phyloP scores from a whole-genome alignment of 352 stramenopile genomes.

The Pythium chondricola region DNA sequence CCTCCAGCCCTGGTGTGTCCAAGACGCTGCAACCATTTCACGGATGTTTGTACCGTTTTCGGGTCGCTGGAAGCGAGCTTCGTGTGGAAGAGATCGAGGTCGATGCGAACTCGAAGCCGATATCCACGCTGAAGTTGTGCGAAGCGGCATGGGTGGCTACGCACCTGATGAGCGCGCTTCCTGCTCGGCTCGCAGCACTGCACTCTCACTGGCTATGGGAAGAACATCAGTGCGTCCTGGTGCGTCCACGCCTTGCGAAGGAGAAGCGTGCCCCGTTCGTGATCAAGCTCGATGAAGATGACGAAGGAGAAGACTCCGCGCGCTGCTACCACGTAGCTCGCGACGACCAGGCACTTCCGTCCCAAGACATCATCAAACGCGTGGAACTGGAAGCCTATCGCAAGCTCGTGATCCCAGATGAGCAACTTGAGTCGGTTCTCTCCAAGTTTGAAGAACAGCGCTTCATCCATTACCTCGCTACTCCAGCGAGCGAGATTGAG shows the following conservation, averaged over 20 bases:
- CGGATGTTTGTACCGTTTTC: too few species aligned
- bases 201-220: constrained; percentile 55
- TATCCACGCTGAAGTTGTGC: constrained; percentile 41
- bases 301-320: constrained; percentile 6
- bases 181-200: constrained; percentile 22
- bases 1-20: constrained; percentile 19
- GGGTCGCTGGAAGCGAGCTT: too few species aligned
- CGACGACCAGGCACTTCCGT: constrained; percentile 15
- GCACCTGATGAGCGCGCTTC: constrained; percentile 18
- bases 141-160: constrained; percentile 18
- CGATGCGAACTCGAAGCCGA: too few species aligned
- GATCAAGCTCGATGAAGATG: constrained; percentile 16
- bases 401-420: constrained; percentile 16
- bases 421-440: constrained; percentile 14
- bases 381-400: constrained; percentile 20
- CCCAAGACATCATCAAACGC: constrained; percentile 11
- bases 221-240: too few species aligned
- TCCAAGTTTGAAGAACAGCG: constrained; percentile 36
- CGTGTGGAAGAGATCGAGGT: constrained; percentile 37
- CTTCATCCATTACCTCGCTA: constrained; percentile 25
- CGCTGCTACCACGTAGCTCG: constrained; percentile 31
- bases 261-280: constrained; percentile 15
- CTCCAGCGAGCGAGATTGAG: constrained; percentile 19
- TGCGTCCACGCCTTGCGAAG: too few species aligned
- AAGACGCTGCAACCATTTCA: too few species aligned